Conservation (phyloP, 768 basidiomycete species). For the Lactarius sanguifluus region DNA sequence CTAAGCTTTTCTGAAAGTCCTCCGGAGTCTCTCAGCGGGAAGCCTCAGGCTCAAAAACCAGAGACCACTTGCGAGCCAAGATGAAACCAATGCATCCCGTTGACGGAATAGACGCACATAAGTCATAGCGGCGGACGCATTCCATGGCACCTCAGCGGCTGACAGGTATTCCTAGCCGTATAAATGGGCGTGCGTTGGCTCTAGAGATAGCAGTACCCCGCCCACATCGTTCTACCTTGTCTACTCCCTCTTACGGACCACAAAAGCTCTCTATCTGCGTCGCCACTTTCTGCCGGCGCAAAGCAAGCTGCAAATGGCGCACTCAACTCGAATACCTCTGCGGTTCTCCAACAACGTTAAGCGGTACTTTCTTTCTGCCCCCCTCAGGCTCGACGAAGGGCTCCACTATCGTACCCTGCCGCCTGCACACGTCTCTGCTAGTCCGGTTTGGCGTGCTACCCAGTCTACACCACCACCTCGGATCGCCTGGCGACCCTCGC, state of each 20-base stretch:
- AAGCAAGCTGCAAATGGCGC: neutral
- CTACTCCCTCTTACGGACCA: neutral
- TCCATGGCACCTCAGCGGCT: slow-evolving; percentile 7
- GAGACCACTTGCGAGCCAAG: neutral
- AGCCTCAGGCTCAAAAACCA: neutral
- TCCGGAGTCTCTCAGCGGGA: neutral
- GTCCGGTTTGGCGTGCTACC: neutral
- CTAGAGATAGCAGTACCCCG: neutral
- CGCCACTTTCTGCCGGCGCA: neutral
- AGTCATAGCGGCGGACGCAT: neutral
- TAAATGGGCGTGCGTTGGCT: neutral
- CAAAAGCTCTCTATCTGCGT: neutral
- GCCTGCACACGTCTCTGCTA: neutral
- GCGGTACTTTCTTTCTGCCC: neutral
- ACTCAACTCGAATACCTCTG: neutral
- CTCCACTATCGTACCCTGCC: neutral
- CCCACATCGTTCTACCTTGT: neutral
- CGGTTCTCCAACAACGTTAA: neutral
- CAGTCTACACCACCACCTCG: neutral
- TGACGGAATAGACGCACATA: neutral
- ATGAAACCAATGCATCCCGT: neutral
- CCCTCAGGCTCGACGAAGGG: neutral
- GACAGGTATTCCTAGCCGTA: slow-evolving; percentile 5
- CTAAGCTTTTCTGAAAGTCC: neutral
- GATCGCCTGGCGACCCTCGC: neutral